phyloP scores from a whole-genome alignment of 148 eudicot species.

The Amaranthus hypochondriacus region DNA sequence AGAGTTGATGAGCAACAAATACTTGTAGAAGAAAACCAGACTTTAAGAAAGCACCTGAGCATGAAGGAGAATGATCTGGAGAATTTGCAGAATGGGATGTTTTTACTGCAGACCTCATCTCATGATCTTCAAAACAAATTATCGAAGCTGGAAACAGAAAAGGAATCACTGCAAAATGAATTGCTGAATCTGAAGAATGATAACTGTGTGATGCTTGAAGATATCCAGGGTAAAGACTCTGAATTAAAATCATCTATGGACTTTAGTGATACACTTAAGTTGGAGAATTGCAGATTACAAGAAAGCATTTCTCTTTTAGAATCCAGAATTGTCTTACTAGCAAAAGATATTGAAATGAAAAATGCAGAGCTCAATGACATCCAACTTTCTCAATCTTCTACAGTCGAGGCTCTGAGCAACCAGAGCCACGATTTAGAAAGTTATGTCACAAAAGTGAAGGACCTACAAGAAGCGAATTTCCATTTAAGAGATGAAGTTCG shows the following conservation, averaged over 20 bases:
- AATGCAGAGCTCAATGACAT: constrained; percentile 27
- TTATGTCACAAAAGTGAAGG: constrained; percentile 22
- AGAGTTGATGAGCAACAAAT: constrained; percentile 32
- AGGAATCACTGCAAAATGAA: constrained; percentile 29
- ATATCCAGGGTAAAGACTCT: constrained; percentile 39
- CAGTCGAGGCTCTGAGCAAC: constrained; percentile 29
- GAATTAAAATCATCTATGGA: constrained; percentile 29
- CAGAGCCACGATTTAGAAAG: constrained; percentile 39
- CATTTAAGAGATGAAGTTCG: constrained; percentile 40
- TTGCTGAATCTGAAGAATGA: constrained; percentile 31
- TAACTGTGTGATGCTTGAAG: constrained; percentile 26
- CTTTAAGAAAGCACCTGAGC: constrained; percentile 23
- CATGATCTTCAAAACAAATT: constrained; percentile 32
- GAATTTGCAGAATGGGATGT: constrained; percentile 24
- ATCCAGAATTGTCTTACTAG: constrained; percentile 28
- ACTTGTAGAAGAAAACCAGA: constrained; percentile 28
- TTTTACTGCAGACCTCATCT: constrained; percentile 25
- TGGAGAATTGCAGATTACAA: constrained; percentile 32
- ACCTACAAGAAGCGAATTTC: constrained; percentile 39
- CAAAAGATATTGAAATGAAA: constrained; percentile 34
- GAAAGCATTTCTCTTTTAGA: constrained; percentile 31
- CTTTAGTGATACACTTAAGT: constrained; percentile 7
- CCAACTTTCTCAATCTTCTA: constrained; percentile 29
- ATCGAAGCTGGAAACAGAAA: constrained; percentile 37
- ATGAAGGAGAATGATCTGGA: constrained; percentile 23